A percentile compares a stretch with the other conserved stretches of the same genome.
These are phyloP conservation scores for Psilocybe azurescens DNA, from an alignment of 768 basidiomycete species.

Conservation along the genomic window DNA sequence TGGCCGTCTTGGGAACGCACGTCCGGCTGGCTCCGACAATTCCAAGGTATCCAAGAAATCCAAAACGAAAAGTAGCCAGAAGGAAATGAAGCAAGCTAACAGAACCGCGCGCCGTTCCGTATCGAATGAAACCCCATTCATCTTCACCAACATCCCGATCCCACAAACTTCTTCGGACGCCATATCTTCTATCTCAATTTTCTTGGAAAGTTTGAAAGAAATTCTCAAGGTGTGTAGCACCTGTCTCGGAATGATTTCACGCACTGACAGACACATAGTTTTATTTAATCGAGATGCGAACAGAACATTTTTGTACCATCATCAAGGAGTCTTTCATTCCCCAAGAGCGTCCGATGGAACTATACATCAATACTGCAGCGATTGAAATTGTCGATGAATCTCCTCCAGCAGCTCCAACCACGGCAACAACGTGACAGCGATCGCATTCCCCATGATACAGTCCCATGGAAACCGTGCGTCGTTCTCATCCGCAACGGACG, in stretches of 20 bases:
- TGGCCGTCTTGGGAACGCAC: conserved; percentile 14
- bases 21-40: not conserved
- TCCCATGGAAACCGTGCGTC: conserved; percentile 59
- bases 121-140: conserved; percentile 3
- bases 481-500: not conserved
- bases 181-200: not conserved
- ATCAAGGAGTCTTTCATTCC: conserved; percentile 24
- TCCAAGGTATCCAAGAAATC: conserved; percentile 13
- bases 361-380: not conserved
- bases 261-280: conserved; percentile 12
- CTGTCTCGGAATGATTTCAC: not conserved
- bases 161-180: conserved; percentile 2
- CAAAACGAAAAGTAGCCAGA: conserved; percentile 22
- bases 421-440: not conserved
- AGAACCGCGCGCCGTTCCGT: conserved; percentile 7
- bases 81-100: conserved; percentile 18
- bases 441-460: conserved; percentile 46
- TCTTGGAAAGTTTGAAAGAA: conserved; percentile 21
- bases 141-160: not conserved
- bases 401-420: not conserved
- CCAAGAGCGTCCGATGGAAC: conserved; percentile 2
- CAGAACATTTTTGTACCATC: conserved; percentile 12
- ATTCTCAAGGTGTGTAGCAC: conserved; percentile 23
- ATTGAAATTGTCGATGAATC: not conserved
- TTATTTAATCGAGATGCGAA: conserved; percentile 15